Evolutionary conservation across 139 green algal genomes (phyloP), one percentile per base, ranked within the genome.

Genomic region (Picochlorum sp.): DNA sequence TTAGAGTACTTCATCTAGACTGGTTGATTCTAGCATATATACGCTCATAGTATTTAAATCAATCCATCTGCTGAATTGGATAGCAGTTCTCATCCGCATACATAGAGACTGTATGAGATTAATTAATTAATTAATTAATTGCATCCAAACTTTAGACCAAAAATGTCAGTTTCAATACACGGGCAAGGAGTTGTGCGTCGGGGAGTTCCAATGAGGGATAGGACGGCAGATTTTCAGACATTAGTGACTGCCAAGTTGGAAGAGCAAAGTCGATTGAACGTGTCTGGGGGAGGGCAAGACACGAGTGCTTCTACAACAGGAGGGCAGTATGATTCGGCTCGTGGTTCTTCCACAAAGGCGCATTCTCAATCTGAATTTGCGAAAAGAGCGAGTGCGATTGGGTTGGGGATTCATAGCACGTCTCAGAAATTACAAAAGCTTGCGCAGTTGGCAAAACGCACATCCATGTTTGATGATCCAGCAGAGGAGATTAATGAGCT

Each of bases 391-490:
- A 85, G 87, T 6, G 65, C 82, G 3, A 95, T 98, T 31, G 93
- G 93, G 0, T 67, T 92, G 14, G 81, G 76, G 23, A 98, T 98
- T 44, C 92, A 98, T 65, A 79, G 66, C n/a, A 97, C 93, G 3
- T 92, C 84, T 2, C 21, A 87, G 28, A 97, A 96, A 71, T 85
- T 98, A n/a, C 77, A 87, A 47, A 88, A 89, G 68, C 81, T 98
- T 15, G 80, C 89, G 3, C 85, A 95, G 79, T 82, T 99, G 11
- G 94, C 94, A 2, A 96, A 95, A 77, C 85, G 89, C 24, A 97
- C 89, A 8, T 92, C 84, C 20, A 95, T 93, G 79, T 99, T 99
- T 74, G 92, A 99, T 68, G 93, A 99, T 69, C 90, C 90, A 0
- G 82, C 89, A 18, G 57, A 73, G 34, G 90, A 98, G 70, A 95